Evolutionary conservation across 2,329 filamentous ascomycete species (phyloP).

Genomic region (Cladosporium austrohemisphaericum): DNA sequence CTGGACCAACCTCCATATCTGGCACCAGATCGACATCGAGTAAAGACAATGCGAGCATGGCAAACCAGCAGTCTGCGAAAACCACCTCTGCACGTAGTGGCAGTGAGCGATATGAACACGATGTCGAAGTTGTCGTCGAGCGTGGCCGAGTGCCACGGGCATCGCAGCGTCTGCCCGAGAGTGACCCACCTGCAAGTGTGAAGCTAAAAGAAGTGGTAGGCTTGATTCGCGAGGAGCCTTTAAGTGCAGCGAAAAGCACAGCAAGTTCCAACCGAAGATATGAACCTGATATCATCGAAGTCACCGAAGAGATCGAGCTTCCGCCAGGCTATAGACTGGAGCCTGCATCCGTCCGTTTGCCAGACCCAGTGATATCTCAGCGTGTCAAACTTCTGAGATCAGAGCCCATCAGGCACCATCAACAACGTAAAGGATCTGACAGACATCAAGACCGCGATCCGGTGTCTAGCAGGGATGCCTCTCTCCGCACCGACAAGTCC

Average conservation of each 20-base stretch:
- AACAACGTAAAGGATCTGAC: background rate
- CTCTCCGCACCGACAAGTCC: background rate
- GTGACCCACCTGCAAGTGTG: slow-evolving; percentile 3
- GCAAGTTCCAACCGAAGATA: background rate
- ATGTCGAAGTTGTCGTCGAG: background rate
- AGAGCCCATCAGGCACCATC: background rate
- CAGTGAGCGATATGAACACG: background rate
- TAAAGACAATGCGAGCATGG: background rate
- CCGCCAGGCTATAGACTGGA: background rate
- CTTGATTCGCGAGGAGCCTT: background rate
- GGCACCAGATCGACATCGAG: background rate
- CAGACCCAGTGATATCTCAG: background rate
- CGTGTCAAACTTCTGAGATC: background rate
- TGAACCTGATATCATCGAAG: slow-evolving; percentile 13
- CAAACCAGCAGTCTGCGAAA: too few species aligned
- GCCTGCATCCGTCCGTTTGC: background rate
- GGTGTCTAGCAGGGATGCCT: background rate
- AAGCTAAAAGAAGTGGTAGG: slow-evolving; percentile 11
- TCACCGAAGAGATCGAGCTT: slow-evolving; percentile 16
- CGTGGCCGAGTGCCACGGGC: background rate
- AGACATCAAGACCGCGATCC: background rate
- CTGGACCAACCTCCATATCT: too few species aligned
- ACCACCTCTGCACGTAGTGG: too few species aligned
- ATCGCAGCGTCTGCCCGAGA: background rate
- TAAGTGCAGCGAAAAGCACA: background rate